Conservation (phyloP, 192 early-diverging fungal species). For the Lobosporangium transversale region DNA sequence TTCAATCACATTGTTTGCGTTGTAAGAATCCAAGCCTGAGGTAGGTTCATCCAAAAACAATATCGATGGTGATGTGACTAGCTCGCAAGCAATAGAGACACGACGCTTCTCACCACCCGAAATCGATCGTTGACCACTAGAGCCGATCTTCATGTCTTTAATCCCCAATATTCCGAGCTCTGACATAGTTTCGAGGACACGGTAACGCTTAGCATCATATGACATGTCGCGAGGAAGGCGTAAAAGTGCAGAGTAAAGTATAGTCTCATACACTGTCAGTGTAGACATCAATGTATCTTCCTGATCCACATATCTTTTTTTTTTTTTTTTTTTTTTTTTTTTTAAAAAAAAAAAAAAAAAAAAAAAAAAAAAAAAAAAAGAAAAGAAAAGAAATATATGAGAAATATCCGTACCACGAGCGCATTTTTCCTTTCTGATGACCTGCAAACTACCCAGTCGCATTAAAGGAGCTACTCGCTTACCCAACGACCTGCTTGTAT, state of each 20-base stretch:
- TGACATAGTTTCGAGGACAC: slow-evolving; percentile 83
- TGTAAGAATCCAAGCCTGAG: slow-evolving; percentile 88
- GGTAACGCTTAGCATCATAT: slow-evolving; percentile 69
- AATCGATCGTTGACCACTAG: slow-evolving; percentile 74
- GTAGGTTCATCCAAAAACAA: slow-evolving; percentile 91
- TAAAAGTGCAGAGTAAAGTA: slow-evolving; percentile 88
- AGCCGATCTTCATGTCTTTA: slow-evolving; percentile 84
- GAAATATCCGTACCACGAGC: too few species aligned
- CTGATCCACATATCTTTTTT: slow-evolving; percentile 92
- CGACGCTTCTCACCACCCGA: slow-evolving; percentile 94
- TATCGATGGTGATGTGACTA: slow-evolving; percentile 92
- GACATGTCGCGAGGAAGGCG: slow-evolving; percentile 81
- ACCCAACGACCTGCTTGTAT: slow-evolving; percentile 79
- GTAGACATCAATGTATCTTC: slow-evolving; percentile 89
- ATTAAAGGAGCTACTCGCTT: too few species aligned
- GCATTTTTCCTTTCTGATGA: too few species aligned
- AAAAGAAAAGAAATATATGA: not conserved
- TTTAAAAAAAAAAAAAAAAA: too few species aligned
- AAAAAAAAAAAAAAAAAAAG: too few species aligned
- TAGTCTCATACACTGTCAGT: slow-evolving; percentile 90
- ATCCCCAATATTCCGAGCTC: slow-evolving; percentile 87
- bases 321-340: too few species aligned
- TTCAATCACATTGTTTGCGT: slow-evolving; percentile 95
- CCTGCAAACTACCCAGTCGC: too few species aligned
- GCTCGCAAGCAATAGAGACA: slow-evolving; percentile 92